These are phyloP conservation scores for Boletus tomentosulus DNA, from an alignment of 768 basidiomycete species.

Conservation along the genomic window DNA sequence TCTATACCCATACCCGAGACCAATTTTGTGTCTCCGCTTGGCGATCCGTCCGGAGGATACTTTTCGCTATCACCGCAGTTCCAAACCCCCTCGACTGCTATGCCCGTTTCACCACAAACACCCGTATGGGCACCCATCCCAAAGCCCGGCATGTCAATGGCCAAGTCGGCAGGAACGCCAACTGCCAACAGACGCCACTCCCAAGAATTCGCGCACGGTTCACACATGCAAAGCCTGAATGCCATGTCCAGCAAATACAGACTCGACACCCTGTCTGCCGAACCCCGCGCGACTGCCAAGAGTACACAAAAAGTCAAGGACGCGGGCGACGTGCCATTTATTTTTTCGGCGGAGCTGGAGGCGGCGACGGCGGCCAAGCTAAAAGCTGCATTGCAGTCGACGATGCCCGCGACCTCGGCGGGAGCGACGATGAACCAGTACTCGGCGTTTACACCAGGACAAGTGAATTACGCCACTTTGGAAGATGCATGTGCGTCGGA, in stretches of 20 bases:
- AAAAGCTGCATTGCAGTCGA: slow-evolving; percentile 23
- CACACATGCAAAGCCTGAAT: slow-evolving; percentile 18
- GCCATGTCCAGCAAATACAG: slow-evolving; percentile 26
- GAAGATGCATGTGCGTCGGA: slow-evolving; percentile 27
- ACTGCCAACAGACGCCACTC: slow-evolving; percentile 14
- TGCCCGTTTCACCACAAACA: slow-evolving; percentile 14
- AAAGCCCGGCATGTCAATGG: background rate
- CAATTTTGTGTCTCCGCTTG: slow-evolving; percentile 9
- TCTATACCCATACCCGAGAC: slow-evolving; percentile 12
- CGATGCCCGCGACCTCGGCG: slow-evolving; percentile 4
- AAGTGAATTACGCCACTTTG: slow-evolving; percentile 12
- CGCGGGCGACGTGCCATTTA: slow-evolving; percentile 30
- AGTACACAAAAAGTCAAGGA: slow-evolving; percentile 23
- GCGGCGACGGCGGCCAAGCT: slow-evolving; percentile 28
- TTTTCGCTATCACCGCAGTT: slow-evolving; percentile 11
- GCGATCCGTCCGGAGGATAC: slow-evolving; percentile 15
- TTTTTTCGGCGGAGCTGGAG: slow-evolving; percentile 30
- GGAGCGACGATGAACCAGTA: slow-evolving; percentile 8
- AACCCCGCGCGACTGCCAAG: slow-evolving; percentile 12
- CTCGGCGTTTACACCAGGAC: slow-evolving; percentile 20
- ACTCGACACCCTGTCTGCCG: slow-evolving; percentile 12
- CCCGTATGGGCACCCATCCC: slow-evolving; percentile 13
- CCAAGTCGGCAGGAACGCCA: slow-evolving; percentile 6
- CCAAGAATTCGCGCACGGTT: slow-evolving; percentile 18
- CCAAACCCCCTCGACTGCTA: slow-evolving; percentile 5